Percentiles rank a stretch among this genome's conserved stretches.
Evolutionary conservation across 306 rosid species (phyloP).

Genomic region (Lupinus albus): DNA sequence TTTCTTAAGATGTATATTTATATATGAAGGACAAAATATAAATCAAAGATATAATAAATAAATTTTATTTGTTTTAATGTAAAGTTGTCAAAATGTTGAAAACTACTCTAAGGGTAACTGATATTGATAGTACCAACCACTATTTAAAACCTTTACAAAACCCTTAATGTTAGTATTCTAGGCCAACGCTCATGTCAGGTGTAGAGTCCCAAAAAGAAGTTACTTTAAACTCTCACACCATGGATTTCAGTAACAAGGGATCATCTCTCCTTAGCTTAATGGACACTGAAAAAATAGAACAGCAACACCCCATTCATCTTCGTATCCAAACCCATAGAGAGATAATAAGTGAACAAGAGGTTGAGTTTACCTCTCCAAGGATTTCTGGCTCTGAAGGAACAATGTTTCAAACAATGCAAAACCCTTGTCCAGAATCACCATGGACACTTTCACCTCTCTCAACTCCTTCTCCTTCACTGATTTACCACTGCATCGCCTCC

Average conservation of each 20-base stretch:
- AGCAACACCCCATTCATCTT: conserved; percentile 40
- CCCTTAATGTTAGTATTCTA: neutral
- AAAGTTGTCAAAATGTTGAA: too few relatives aligned
- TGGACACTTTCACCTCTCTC: conserved; percentile 73
- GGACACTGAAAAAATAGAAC: conserved; percentile 44
- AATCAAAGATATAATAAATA: too few relatives aligned
- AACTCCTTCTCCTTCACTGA: conserved; percentile 65
- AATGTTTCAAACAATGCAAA: conserved; percentile 35
- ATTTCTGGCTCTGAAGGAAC: conserved; percentile 40
- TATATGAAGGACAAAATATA: too few relatives aligned
- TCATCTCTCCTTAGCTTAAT: conserved; percentile 49
- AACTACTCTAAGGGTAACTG: too few relatives aligned
- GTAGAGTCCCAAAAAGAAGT: neutral
- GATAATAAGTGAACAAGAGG: conserved; percentile 46
- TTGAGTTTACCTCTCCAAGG: conserved; percentile 45
- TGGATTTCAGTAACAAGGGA: conserved; percentile 48
- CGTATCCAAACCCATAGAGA: conserved; percentile 43
- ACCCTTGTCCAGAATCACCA: conserved; percentile 68
- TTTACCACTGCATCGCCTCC: conserved; percentile 71
- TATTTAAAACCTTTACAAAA: neutral
- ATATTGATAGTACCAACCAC: too few relatives aligned
- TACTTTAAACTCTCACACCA: conserved; percentile 14
- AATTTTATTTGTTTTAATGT: too few relatives aligned
- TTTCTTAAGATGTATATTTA: too few relatives aligned
- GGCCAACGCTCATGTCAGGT: neutral